These are phyloP conservation scores for Diaporthe ilicicola DNA, from an alignment of 2,329 filamentous ascomycete species.

Conservation along the genomic window DNA sequence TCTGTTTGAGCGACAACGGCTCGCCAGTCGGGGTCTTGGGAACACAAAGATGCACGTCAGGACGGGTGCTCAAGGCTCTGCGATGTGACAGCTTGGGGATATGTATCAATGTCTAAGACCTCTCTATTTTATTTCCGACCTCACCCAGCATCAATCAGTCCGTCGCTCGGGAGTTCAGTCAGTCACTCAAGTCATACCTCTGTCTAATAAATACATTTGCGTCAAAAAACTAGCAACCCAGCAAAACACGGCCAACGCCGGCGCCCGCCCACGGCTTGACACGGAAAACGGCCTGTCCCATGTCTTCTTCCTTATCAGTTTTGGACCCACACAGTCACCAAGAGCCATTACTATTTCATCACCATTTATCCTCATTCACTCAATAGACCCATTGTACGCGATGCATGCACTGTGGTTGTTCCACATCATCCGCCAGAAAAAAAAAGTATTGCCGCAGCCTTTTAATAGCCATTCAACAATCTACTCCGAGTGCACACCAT, in stretches of 20 bases:
- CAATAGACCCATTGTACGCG: background rate
- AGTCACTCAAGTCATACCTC: slow-evolving; percentile 1
- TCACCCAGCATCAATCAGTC: background rate
- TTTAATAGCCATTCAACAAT: background rate
- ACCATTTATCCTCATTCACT: slow-evolving; percentile 14
- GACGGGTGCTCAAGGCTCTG: background rate
- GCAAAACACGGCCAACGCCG: slow-evolving; percentile 33
- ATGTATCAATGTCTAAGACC: slow-evolving; percentile 22
- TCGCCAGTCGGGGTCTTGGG: background rate
- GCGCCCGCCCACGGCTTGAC: slow-evolving; percentile 20
- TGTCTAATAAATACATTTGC: slow-evolving; percentile 21
- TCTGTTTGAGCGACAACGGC: background rate
- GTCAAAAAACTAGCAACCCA: background rate
- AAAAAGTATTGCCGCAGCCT: background rate
- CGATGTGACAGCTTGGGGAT: slow-evolving; percentile 5
- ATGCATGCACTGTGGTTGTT: background rate
- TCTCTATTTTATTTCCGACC: slow-evolving; percentile 14
- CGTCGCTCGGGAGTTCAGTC: background rate
- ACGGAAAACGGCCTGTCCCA: slow-evolving; percentile 26
- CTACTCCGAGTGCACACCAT: slow-evolving; percentile 28
- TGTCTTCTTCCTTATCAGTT: slow-evolving; percentile 19
- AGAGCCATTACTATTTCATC: slow-evolving; percentile 26
- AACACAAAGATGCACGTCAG: slow-evolving; percentile 16
- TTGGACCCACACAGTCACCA: slow-evolving; percentile 15
- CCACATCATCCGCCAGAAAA: background rate